Percentiles rank a stretch among this genome's conserved stretches.
phyloP scores from a whole-genome alignment of 345 rosid genomes.

The Eucalyptus albens region DNA sequence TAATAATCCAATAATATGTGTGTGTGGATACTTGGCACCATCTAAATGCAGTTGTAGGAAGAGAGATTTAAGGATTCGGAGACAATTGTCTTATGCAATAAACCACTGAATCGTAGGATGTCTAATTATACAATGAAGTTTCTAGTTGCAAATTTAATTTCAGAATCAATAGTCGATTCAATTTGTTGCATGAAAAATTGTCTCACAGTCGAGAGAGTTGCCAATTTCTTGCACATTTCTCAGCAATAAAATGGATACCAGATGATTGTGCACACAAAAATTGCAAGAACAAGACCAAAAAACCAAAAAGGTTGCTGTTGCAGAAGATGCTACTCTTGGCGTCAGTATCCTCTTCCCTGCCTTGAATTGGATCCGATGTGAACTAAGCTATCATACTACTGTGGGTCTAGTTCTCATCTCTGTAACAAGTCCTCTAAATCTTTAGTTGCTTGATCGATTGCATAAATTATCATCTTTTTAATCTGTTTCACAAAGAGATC shows the following conservation, averaged over 20 bases:
- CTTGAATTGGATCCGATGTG: neutral
- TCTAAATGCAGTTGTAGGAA: too few relatives aligned
- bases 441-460: slow-evolving; percentile 17
- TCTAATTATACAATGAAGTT: neutral
- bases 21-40: too few relatives aligned
- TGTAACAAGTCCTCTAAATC: neutral
- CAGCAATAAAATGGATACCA: neutral
- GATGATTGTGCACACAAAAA: neutral
- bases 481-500: slow-evolving; percentile 22
- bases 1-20: too few relatives aligned
- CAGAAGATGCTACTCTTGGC: neutral
- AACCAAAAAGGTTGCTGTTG: neutral
- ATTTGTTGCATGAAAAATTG: neutral
- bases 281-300: neutral
- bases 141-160: neutral
- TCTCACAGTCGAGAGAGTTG: neutral
- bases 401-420: neutral
- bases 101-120: neutral
- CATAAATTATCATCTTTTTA: slow-evolving; percentile 72
- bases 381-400: neutral
- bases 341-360: neutral
- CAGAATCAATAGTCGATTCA: neutral
- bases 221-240: neutral
- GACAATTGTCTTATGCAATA: neutral
- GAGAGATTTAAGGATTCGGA: neutral